phyloP scores from a whole-genome alignment of 2,329 filamentous ascomycete genomes.

The Colletotrichum sp. region DNA sequence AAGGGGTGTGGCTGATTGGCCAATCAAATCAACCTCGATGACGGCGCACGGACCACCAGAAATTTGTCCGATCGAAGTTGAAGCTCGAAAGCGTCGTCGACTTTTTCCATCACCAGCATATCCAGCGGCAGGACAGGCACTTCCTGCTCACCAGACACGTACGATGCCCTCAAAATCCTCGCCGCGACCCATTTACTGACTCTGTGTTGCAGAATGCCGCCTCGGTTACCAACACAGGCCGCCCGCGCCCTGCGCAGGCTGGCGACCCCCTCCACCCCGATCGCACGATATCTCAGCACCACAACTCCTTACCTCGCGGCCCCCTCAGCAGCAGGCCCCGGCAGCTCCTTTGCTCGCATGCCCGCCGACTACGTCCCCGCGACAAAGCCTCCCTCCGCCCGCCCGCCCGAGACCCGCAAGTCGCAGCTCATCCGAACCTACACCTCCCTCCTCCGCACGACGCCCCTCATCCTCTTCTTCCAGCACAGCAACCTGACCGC shows the following conservation, averaged over 20 bases:
- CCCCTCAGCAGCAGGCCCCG: constrained; percentile 30
- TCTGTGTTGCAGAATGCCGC: constrained; percentile 6
- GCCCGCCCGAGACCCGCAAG: constrained; percentile 86
- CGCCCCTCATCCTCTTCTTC: constrained; percentile 86
- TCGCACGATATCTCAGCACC: constrained; percentile 14
- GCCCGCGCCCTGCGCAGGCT: constrained; percentile 20
- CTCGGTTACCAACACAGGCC: constrained; percentile 20
- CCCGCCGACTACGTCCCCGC: constrained; percentile 61
- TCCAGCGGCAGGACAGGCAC: constrained; percentile 3
- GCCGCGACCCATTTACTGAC: neutral
- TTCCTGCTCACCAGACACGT: constrained; percentile 10
- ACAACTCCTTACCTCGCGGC: constrained; percentile 21
- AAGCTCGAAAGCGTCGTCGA: constrained; percentile 18
- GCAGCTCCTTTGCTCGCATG: constrained; percentile 32
- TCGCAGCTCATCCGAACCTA: constrained; percentile 87
- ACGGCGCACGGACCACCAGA: constrained; percentile 12
- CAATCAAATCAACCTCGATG: neutral
- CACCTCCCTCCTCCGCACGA: constrained; percentile 84
- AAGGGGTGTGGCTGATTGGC: constrained; percentile 3
- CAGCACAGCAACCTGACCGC: constrained; percentile 73
- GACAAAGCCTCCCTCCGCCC: constrained; percentile 86
- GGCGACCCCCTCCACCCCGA: constrained; percentile 7
- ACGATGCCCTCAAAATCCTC: neutral
- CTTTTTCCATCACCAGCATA: constrained; percentile 12
- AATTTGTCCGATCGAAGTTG: constrained; percentile 16